Conservation (phyloP, 2,329 filamentous ascomycete species). For the Neofusicoccum kwambonambiense region DNA sequence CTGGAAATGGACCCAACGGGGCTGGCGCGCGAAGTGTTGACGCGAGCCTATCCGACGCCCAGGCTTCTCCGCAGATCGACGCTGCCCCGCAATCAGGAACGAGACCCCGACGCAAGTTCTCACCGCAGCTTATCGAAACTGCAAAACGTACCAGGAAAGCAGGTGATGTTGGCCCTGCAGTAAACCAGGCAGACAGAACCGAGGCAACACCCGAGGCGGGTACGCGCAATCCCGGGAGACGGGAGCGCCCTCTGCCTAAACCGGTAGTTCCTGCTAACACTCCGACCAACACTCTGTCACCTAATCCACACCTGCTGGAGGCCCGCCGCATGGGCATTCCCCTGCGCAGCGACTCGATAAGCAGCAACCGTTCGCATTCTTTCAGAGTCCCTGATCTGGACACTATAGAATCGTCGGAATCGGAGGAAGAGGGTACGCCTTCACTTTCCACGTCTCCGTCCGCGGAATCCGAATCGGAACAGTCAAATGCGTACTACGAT, state of each 20-base stretch:
- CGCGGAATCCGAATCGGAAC: slow-evolving; percentile 43
- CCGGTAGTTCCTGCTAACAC: slow-evolving; percentile 41
- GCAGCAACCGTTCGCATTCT: slow-evolving; percentile 49
- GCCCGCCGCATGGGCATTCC: slow-evolving; percentile 34
- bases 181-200: slow-evolving; percentile 67
- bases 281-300: slow-evolving; percentile 30
- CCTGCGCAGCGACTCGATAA: slow-evolving; percentile 33
- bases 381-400: slow-evolving; percentile 62
- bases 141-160: slow-evolving; percentile 68
- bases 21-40: neutral
- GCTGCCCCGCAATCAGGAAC: slow-evolving; percentile 24
- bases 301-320: slow-evolving; percentile 36
- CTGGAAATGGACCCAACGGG: neutral
- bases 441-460: slow-evolving; percentile 49
- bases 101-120: slow-evolving; percentile 55
- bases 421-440: slow-evolving; percentile 48
- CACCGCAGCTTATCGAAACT: slow-evolving; percentile 79
- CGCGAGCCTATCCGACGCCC: slow-evolving; percentile 11
- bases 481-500: slow-evolving; percentile 51
- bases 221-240: slow-evolving; percentile 25
- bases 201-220: slow-evolving; percentile 60
- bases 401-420: slow-evolving; percentile 61
- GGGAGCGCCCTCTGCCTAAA: slow-evolving; percentile 55
- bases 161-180: slow-evolving; percentile 62
- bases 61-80: slow-evolving; percentile 18